Percentiles rank a stretch among this genome's conserved stretches.
Evolutionary conservation across 768 basidiomycete species (phyloP).

Genomic region (Daedaleopsis sinensis): DNA sequence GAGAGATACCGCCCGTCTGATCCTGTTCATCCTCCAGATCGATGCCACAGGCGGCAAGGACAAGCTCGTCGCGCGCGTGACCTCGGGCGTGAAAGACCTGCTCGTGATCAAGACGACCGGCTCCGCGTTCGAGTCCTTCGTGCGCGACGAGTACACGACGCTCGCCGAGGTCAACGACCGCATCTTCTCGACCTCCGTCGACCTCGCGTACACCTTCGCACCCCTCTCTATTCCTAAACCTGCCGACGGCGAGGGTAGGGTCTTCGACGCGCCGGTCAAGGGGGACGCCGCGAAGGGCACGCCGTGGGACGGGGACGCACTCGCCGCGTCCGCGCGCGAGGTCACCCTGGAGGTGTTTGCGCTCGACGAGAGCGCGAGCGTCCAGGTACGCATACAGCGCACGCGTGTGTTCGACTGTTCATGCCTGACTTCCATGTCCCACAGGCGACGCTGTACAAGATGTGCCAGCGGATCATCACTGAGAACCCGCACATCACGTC

Average conservation of each 20-base stretch:
- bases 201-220: conserved; percentile 69
- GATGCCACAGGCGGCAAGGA: conserved; percentile 68
- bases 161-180: conserved; percentile 83
- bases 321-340: conserved; percentile 53
- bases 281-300: conserved; percentile 41
- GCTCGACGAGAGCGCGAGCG: conserved; percentile 86
- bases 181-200: conserved; percentile 88
- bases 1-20: neutral
- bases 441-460: conserved; percentile 91
- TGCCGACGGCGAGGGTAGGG: conserved; percentile 53
- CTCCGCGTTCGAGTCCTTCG: conserved; percentile 80
- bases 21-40: conserved; percentile 41
- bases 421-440: neutral
- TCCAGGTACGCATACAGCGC: conserved; percentile 59
- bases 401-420: too few species aligned
- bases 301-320: conserved; percentile 62
- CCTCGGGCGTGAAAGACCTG: conserved; percentile 76
- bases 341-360: conserved; percentile 84
- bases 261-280: conserved; percentile 43
- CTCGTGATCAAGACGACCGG: conserved; percentile 91
- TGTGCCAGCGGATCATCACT: conserved; percentile 72
- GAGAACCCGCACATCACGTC: conserved; percentile 62
- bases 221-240: conserved; percentile 50
- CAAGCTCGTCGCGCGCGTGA: conserved; percentile 61
- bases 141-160: conserved; percentile 89